Base-by-base conservation (phyloP, 1,284 basidiomycete species). In the Cystobasidiaceae sp. region DNA sequence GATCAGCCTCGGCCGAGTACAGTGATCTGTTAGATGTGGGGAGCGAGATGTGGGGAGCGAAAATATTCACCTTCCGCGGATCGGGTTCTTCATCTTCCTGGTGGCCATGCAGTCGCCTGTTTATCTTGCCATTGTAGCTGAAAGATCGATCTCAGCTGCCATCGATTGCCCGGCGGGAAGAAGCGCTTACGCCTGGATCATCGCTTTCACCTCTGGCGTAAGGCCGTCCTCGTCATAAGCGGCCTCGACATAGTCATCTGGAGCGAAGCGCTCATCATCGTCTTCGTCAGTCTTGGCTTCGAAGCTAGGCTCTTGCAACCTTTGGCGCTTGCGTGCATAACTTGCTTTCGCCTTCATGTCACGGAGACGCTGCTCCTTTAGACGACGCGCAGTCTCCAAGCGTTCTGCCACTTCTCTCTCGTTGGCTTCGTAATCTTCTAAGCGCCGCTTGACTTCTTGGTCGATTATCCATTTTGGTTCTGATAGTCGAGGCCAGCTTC, bases 121-220 rank as follows among this genome's bases (percentile, higher is more conserved):
- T n/a, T n/a, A n/a, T n/a, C n/a, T n/a, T n/a, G n/a, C n/a, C n/a
- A n/a, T n/a, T n/a, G n/a, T n/a, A n/a, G n/a, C n/a, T n/a, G n/a
- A n/a, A n/a, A n/a, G n/a, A n/a, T n/a, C n/a, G n/a, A n/a, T n/a
- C n/a, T n/a, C n/a, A n/a, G n/a, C n/a, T n/a, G n/a, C n/a, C n/a
- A n/a, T n/a, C n/a, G n/a, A n/a, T n/a, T n/a, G n/a, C n/a, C n/a
- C n/a, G n/a, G n/a, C n/a, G n/a, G n/a, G n/a, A n/a, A n/a, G n/a
- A 67, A 48, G 33, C 0, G 17, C 83, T 67, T 69, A 89, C 89
- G 85, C 86, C 55, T 82, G 82, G 86, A 96, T 89, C 21, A 96
- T 80, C 0, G 85, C 88, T 27, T 85, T 83, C 2, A 93, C 86
- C 30, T 85, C 88, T 1, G 88, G 85, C 1, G 88, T 88, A 3